Conservation (phyloP, 441 rosid species). For the Kokia cookei region DNA sequence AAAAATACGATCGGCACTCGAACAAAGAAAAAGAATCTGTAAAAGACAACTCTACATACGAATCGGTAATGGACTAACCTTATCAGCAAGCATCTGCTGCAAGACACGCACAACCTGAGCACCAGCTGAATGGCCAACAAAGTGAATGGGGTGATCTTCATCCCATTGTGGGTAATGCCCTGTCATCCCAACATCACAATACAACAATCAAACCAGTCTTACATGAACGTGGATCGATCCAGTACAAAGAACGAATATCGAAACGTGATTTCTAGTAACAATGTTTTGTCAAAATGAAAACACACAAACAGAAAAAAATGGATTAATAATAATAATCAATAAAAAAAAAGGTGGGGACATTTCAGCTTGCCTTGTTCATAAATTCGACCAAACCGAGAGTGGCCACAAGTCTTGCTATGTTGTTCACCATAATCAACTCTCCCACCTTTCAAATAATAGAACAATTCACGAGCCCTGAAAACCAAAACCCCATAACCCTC, state of each 20-base stretch:
- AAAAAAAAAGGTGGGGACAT: neutral
- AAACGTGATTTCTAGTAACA: neutral
- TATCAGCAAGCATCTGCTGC: constrained; percentile 98
- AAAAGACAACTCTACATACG: neutral
- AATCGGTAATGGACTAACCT: constrained; percentile 36
- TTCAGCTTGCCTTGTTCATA: constrained; percentile 53
- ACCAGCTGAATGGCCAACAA: constrained; percentile 96
- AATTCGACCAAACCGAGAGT: constrained; percentile 69
- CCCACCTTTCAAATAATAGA: constrained; percentile 91
- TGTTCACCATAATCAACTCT: constrained; percentile 89
- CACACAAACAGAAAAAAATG: neutral
- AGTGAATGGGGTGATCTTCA: constrained; percentile 87
- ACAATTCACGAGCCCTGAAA: constrained; percentile 84
- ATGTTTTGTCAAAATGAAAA: neutral
- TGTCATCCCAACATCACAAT: constrained; percentile 20
- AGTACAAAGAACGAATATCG: neutral
- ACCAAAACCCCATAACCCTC: constrained; percentile 15
- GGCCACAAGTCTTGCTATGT: constrained; percentile 85
- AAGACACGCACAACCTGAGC: constrained; percentile 89
- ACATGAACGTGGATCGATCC: neutral
- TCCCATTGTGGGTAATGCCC: constrained; percentile 94
- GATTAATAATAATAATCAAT: neutral
- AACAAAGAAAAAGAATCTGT: neutral
- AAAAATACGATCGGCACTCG: constrained; percentile 4
- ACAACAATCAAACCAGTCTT: constrained; percentile 2